A percentile compares a stretch with the other conserved stretches of the same genome.
phyloP scores from a whole-genome alignment of 495 filamentous ascomycete species.

The Tirmania nivea region DNA sequence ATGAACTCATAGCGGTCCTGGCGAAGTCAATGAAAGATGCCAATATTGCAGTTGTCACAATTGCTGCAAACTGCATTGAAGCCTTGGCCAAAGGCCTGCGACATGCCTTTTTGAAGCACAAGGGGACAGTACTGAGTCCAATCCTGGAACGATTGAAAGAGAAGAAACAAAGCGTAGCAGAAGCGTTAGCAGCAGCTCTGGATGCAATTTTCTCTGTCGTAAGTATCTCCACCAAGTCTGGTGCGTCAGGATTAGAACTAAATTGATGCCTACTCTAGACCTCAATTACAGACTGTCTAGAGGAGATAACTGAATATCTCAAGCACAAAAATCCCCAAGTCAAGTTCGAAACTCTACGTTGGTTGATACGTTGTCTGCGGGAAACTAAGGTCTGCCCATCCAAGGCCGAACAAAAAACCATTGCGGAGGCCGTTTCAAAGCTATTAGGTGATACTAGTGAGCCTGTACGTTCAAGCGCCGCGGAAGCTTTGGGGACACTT shows the following conservation, averaged over 20 bases:
- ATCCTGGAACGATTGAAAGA: slow-evolving; percentile 93
- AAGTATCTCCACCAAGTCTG: slow-evolving; percentile 1
- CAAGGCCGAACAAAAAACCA: slow-evolving; percentile 61
- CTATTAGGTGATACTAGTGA: slow-evolving; percentile 74
- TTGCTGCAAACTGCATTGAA: slow-evolving; percentile 86
- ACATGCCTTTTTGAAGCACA: slow-evolving; percentile 57
- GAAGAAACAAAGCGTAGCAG: slow-evolving; percentile 77
- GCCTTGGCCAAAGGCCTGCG: slow-evolving; percentile 74
- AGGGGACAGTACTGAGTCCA: slow-evolving; percentile 53
- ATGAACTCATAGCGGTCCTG: slow-evolving; percentile 56
- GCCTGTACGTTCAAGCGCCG: slow-evolving; percentile 62
- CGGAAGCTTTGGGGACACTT: slow-evolving; percentile 76
- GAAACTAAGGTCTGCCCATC: slow-evolving; percentile 63
- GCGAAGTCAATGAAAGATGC: slow-evolving; percentile 98
- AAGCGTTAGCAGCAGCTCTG: slow-evolving; percentile 64
- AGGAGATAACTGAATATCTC: slow-evolving; percentile 68
- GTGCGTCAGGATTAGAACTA: too few species aligned
- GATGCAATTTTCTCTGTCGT: slow-evolving; percentile 64
- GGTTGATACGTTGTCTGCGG: slow-evolving; percentile 68
- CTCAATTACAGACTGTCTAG: slow-evolving; percentile 57
- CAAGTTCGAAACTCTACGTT: slow-evolving; percentile 82
- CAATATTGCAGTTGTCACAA: slow-evolving; percentile 83
- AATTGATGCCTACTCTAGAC: slow-evolving; percentile 22
- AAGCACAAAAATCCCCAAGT: slow-evolving; percentile 93
- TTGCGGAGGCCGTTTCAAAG: slow-evolving; percentile 71